These are phyloP conservation scores for Saccharomycopsis fermentans DNA, from an alignment of 805 yeast species.

Conservation along the genomic window DNA sequence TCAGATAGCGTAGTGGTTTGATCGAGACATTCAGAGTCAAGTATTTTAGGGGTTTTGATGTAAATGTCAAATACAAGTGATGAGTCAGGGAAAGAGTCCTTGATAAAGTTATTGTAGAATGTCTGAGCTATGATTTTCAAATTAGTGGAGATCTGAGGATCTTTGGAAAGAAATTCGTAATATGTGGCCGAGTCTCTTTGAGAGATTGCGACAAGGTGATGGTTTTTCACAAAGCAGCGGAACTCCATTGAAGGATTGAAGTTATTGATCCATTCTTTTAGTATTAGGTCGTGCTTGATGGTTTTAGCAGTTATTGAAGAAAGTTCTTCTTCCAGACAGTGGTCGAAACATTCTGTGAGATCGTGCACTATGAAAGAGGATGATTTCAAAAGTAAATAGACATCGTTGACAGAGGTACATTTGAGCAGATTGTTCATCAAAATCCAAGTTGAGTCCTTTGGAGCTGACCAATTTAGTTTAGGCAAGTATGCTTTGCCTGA, in stretches of 20 bases:
- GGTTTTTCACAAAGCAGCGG: conserved; percentile 65
- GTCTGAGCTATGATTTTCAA: conserved; percentile 39
- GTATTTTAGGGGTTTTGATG: not conserved
- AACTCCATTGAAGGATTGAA: conserved; percentile 87
- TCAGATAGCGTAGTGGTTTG: conserved; percentile 39
- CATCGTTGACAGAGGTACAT: conserved; percentile 62
- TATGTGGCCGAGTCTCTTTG: conserved; percentile 75
- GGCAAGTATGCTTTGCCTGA: conserved; percentile 51
- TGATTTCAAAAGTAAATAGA: conserved; percentile 72
- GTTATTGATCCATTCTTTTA: conserved; percentile 57
- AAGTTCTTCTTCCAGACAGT: conserved; percentile 25
- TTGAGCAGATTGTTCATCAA: conserved; percentile 63
- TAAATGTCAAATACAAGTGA: conserved; percentile 72
- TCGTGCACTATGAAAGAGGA: conserved; percentile 87
- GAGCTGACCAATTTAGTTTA: conserved; percentile 94
- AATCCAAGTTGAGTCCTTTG: conserved; percentile 92
- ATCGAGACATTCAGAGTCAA: not conserved
- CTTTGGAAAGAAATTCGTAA: conserved; percentile 54
- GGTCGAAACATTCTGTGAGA: conserved; percentile 59
- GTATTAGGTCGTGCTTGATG: conserved; percentile 50
- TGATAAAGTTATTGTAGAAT: conserved; percentile 43
- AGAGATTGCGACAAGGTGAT: conserved; percentile 57
- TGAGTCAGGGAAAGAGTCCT: conserved; percentile 41
- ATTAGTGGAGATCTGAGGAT: conserved; percentile 29
- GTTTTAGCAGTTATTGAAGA: conserved; percentile 16